These are phyloP conservation scores for Beauveria asiatica DNA, from an alignment of 2,329 filamentous ascomycete genomes.

Conservation along the genomic window DNA sequence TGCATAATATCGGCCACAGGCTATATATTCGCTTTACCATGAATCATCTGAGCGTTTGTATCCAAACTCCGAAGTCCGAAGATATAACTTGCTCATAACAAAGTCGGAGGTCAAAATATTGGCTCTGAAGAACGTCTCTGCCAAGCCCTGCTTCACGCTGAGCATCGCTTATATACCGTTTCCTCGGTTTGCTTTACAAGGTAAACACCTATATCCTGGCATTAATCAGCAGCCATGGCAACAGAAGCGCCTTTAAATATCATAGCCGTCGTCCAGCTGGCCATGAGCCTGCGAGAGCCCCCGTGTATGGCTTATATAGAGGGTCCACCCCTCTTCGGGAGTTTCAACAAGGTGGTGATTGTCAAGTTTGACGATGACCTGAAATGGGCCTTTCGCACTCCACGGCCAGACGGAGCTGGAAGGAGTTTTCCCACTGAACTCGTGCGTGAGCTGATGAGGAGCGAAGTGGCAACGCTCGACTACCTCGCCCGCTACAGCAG, in stretches of 20 bases:
- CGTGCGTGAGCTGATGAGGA: not conserved
- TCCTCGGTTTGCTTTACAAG: not conserved
- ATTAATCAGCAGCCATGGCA: not conserved
- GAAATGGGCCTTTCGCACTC: not conserved
- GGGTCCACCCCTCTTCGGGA: not conserved
- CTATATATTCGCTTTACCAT: not conserved
- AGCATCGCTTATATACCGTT: not conserved
- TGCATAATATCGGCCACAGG: not conserved
- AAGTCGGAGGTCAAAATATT: no score
- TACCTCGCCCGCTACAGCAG: not conserved
- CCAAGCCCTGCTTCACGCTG: not conserved
- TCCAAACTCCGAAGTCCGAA: no score
- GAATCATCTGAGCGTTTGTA: no score
- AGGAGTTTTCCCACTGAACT: not conserved
- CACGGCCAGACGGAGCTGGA: not conserved
- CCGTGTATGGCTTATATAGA: not conserved
- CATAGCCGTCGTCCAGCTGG: not conserved
- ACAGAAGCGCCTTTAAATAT: not conserved
- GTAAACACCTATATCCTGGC: not conserved
- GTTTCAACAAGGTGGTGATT: not conserved
- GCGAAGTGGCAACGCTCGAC: not conserved
- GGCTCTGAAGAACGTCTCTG: not conserved
- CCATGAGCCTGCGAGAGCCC: not conserved
- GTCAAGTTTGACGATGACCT: not conserved
- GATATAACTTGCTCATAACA: no score